These are phyloP conservation scores for Fusarium agapanthi DNA, from an alignment of 2,329 filamentous ascomycete species.

Conservation along the genomic window DNA sequence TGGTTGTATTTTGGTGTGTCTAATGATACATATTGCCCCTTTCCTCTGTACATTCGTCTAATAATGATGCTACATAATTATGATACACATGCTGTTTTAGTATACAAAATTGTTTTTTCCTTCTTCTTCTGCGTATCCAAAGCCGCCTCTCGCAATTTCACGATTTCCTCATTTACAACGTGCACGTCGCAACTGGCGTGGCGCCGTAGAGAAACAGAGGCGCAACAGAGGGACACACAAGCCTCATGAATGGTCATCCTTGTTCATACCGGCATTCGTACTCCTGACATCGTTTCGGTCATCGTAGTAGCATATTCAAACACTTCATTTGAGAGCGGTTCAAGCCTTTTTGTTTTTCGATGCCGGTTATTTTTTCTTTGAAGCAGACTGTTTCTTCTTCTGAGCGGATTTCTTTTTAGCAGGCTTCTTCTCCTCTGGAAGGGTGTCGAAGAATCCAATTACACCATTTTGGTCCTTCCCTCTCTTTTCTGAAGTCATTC, in stretches of 20 bases:
- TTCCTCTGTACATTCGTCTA: neutral
- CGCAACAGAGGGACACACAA: neutral
- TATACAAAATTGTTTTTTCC: constrained; percentile 8
- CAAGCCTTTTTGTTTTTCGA: neutral
- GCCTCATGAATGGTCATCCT: neutral
- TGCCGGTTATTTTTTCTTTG: neutral
- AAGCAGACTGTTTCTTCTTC: neutral
- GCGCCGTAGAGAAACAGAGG: neutral
- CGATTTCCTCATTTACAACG: neutral
- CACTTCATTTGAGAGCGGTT: neutral
- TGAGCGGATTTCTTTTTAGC: neutral
- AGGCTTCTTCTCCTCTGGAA: neutral
- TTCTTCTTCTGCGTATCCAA: neutral
- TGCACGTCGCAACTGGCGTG: neutral
- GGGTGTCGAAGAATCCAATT: constrained; percentile 6
- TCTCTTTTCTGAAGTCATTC: neutral
- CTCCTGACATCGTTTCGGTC: neutral
- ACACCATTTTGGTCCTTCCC: neutral
- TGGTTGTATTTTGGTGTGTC: neutral
- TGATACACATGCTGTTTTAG: constrained; percentile 9
- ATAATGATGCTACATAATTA: constrained; percentile 19
- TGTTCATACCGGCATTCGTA: neutral
- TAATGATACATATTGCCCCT: neutral
- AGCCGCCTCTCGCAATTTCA: neutral
- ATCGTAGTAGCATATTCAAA: neutral